Evolutionary conservation across 2,329 filamentous ascomycete species (phyloP).

Genomic region (Arthrobotrys sphaeroides): DNA sequence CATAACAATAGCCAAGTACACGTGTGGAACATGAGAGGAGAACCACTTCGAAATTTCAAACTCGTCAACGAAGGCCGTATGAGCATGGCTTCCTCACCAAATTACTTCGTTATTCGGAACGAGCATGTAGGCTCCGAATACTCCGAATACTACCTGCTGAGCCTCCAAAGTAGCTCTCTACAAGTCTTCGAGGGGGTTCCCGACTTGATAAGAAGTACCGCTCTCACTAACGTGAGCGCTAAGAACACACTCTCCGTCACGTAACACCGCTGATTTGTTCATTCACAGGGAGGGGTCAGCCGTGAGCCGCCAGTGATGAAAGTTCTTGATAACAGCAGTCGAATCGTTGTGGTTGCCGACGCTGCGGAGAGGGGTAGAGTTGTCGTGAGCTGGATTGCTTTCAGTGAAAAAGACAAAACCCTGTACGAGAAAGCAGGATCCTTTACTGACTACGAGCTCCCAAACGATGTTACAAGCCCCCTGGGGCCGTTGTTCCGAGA

Average conservation of each 20-base stretch:
- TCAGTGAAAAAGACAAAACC: background rate
- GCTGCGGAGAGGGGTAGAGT: background rate
- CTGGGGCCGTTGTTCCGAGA: background rate
- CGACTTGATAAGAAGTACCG: background rate
- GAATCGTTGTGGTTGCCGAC: background rate
- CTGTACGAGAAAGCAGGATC: background rate
- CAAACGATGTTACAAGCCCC: background rate
- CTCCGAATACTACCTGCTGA: conserved; percentile 26
- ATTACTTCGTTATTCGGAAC: conserved; percentile 22
- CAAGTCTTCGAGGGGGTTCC: background rate
- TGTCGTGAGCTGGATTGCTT: background rate
- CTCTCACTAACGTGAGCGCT: background rate
- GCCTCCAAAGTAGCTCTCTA: background rate
- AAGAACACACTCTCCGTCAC: background rate
- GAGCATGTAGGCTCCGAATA: background rate
- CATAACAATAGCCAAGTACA: conserved; percentile 1
- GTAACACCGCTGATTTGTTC: background rate
- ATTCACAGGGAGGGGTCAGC: background rate
- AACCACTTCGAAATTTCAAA: conserved; percentile 11
- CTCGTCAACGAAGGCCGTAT: conserved; percentile 7
- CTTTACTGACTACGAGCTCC: background rate
- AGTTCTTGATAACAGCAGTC: background rate
- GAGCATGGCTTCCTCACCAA: conserved; percentile 14
- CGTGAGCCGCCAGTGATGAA: background rate
- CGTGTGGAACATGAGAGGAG: conserved; percentile 30